phyloP scores from a whole-genome alignment of 2,329 filamentous ascomycete species.

The Orbilia blumenaviensis region DNA sequence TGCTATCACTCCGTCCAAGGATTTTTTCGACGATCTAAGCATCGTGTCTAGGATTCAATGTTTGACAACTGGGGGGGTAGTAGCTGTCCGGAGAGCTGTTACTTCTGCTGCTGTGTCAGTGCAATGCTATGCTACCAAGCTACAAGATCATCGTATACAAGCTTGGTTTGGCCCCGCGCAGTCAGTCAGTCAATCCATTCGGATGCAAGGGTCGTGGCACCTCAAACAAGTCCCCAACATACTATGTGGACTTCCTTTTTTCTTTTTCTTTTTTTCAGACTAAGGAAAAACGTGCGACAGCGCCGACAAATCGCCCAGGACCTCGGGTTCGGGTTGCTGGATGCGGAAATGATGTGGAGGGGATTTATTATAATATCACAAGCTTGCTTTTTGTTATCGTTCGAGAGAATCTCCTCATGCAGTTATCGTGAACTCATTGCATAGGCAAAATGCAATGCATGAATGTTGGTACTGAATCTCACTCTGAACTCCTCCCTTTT shows the following conservation, averaged over 20 bases:
- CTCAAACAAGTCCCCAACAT: conserved; percentile 11
- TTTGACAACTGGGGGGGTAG: neutral
- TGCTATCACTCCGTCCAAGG: neutral
- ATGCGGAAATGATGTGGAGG: conserved; percentile 33
- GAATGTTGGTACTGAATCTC: neutral
- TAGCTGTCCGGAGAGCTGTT: conserved; percentile 11
- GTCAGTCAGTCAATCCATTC: no score
- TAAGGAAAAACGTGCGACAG: conserved; percentile 11
- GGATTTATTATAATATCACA: no score
- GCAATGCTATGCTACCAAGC: neutral
- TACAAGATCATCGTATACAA: neutral
- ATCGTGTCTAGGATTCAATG: conserved; percentile 11
- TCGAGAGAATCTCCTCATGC: conserved; percentile 5
- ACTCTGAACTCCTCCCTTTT: neutral
- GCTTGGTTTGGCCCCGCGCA: neutral
- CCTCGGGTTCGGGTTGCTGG: conserved; percentile 34
- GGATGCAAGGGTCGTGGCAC: conserved; percentile 10
- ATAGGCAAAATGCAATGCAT: no score
- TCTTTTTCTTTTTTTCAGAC: no score
- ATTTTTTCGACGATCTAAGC: neutral
- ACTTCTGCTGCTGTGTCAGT: no score
- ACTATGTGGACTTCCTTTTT: no score
- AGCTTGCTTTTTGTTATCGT: conserved; percentile 18
- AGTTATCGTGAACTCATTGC: conserved; percentile 20
- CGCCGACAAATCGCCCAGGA: conserved; percentile 9